These are phyloP conservation scores for Borovskyia barvae DNA, from an alignment of 208 protist genomes.

Conservation along the genomic window DNA sequence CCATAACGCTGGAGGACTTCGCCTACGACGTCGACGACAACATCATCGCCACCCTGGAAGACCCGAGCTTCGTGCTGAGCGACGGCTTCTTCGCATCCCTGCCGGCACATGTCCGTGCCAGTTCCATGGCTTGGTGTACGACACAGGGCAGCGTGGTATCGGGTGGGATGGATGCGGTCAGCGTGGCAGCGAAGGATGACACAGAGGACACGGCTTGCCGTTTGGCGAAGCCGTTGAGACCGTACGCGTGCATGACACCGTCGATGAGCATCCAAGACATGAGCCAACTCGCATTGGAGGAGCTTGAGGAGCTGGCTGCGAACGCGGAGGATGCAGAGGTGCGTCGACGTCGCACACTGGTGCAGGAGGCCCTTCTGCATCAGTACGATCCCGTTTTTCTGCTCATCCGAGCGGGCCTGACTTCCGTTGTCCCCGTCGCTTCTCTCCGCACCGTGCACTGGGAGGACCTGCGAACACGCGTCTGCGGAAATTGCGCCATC, in stretches of 20 bases:
- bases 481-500: constrained; percentile 60
- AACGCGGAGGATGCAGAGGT: constrained; percentile 23
- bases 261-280: constrained; percentile 35
- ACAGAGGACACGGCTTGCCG: constrained; percentile 3
- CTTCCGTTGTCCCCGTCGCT: constrained; percentile 44
- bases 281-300: constrained; percentile 22
- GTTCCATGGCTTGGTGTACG: constrained; percentile 4
- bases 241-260: constrained; percentile 40
- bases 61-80: constrained; percentile 79
- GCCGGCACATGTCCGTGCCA: constrained; percentile 29
- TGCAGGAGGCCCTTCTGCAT: constrained; percentile 67
- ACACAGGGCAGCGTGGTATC: neutral
- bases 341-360: constrained; percentile 39
- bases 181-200: neutral
- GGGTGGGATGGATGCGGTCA: neutral
- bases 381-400: constrained; percentile 78
- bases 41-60: constrained; percentile 54
- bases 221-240: constrained; percentile 20
- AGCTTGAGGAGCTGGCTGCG: constrained; percentile 24
- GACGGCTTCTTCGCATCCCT: constrained; percentile 60
- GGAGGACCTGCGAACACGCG: constrained; percentile 76
- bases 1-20: constrained; percentile 74
- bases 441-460: constrained; percentile 69
- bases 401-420: constrained; percentile 69
- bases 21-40: constrained; percentile 83